phyloP scores from a whole-genome alignment of 257 asterid genomes.

The Anisodus tanguticus region DNA sequence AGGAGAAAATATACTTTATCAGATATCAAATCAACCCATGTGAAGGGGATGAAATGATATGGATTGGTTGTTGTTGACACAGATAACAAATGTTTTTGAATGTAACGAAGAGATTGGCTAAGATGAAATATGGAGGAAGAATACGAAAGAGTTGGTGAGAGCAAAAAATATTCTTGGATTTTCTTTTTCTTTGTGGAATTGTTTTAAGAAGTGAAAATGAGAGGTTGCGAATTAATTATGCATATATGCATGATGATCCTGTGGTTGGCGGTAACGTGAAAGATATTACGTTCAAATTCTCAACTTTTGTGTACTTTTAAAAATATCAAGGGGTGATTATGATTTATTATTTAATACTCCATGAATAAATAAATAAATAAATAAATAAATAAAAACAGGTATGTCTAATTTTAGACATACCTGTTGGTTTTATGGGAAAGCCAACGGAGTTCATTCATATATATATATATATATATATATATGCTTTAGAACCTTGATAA shows the following conservation, averaged over 20 bases:
- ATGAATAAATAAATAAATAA: not conserved
- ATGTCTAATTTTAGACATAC: not conserved
- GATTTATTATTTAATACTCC: not conserved
- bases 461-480: not conserved
- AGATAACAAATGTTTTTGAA: not conserved
- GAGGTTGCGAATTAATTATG: slow-evolving; percentile 16
- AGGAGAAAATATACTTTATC: not conserved
- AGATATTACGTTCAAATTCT: not conserved
- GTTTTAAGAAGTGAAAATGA: not conserved
- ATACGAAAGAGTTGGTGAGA: not conserved
- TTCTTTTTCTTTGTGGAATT: not conserved
- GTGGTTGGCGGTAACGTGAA: not conserved
- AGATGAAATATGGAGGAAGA: not conserved
- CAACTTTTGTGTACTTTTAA: not conserved
- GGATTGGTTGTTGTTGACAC: not conserved
- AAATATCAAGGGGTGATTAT: not conserved
- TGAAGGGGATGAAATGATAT: slow-evolving; percentile 15
- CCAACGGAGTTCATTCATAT: not conserved
- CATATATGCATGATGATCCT: not conserved
- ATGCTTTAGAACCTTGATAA: not conserved
- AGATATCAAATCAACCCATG: slow-evolving; percentile 21
- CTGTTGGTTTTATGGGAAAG: not conserved
- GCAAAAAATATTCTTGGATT: not conserved
- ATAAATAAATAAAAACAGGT: not conserved
- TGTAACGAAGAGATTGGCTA: not conserved